Evolutionary conservation across 2,329 filamentous ascomycete genomes (phyloP).

Genomic region (Dryadomyces quercivorus): DNA sequence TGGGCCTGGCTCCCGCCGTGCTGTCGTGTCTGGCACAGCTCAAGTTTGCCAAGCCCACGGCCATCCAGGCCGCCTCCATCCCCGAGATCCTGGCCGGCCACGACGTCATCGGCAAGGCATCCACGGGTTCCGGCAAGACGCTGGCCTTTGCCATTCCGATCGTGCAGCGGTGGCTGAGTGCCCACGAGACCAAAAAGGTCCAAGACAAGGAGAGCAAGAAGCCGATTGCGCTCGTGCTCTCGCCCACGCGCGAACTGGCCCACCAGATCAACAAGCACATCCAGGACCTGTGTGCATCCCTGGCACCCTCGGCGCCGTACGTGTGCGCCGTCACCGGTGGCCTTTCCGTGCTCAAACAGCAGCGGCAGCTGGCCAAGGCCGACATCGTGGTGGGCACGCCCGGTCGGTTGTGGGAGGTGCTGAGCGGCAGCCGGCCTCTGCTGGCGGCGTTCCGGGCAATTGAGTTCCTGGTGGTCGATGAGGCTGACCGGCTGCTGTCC

Average conservation of each 20-base stretch:
- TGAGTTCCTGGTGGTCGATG: slow-evolving; percentile 78
- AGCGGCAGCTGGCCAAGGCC: slow-evolving; percentile 68
- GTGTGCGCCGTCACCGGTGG: slow-evolving; percentile 89
- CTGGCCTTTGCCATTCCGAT: slow-evolving; percentile 91
- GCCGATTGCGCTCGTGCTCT: slow-evolving; percentile 70
- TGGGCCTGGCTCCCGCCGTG: slow-evolving; percentile 61
- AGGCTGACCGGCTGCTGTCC: slow-evolving; percentile 83
- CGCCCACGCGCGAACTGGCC: slow-evolving; percentile 84
- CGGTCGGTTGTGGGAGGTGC: slow-evolving; percentile 86
- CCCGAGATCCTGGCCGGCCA: slow-evolving; percentile 71
- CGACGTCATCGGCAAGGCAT: slow-evolving; percentile 91
- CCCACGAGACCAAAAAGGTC: slow-evolving; percentile 22
- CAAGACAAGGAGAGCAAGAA: slow-evolving; percentile 13
- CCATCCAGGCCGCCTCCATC: slow-evolving; percentile 70
- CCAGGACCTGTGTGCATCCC: slow-evolving; percentile 53
- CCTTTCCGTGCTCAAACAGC: slow-evolving; percentile 88
- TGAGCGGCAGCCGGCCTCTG: slow-evolving; percentile 61
- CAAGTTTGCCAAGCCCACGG: slow-evolving; percentile 68
- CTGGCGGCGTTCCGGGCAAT: slow-evolving; percentile 61
- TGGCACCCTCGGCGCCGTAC: slow-evolving; percentile 45
- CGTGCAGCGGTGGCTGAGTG: slow-evolving; percentile 63
- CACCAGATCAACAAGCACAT: slow-evolving; percentile 84
- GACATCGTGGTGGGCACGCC: slow-evolving; percentile 93
- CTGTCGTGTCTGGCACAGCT: slow-evolving; percentile 66
- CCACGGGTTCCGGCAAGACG: slow-evolving; percentile 94